Evolutionary conservation across 2,329 filamentous ascomycete genomes (phyloP).

Genomic region (Ascochyta rabiei): DNA sequence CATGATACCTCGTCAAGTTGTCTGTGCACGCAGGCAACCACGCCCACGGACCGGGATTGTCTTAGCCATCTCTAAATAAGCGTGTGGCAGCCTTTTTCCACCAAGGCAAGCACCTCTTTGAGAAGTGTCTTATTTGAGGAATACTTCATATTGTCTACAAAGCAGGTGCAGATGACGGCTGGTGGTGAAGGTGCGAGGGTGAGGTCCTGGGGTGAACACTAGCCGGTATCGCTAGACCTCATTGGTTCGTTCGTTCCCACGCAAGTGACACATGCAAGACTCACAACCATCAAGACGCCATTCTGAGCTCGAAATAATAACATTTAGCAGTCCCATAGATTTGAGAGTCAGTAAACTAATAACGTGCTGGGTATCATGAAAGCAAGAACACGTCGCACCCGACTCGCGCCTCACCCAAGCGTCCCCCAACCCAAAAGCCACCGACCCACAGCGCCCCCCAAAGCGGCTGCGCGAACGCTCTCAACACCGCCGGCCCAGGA

Average conservation of each 20-base stretch:
- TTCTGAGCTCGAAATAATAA: too few species aligned
- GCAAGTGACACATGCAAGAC: too few species aligned
- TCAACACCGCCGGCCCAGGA: slow-evolving; percentile 58
- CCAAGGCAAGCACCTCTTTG: neutral
- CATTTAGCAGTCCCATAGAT: too few species aligned
- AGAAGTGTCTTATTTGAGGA: neutral
- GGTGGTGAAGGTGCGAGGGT: neutral
- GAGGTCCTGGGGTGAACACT: neutral
- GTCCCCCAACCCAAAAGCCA: slow-evolving; percentile 54
- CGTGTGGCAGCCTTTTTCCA: neutral
- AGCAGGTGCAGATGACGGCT: neutral
- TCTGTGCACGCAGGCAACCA: slow-evolving; percentile 15
- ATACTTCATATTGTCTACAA: neutral
- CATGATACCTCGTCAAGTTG: neutral
- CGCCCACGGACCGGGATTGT: neutral
- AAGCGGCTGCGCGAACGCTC: slow-evolving; percentile 53
- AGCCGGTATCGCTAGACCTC: neutral
- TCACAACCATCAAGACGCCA: too few species aligned
- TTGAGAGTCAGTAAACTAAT: too few species aligned
- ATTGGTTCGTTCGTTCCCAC: neutral
- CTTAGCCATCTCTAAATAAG: neutral
- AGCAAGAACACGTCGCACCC: neutral
- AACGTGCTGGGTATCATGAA: neutral
- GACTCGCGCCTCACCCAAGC: neutral
- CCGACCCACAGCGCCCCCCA: slow-evolving; percentile 57